phyloP scores from a whole-genome alignment of 75 land plant genomes.

The Isoetes taiwanensis region DNA sequence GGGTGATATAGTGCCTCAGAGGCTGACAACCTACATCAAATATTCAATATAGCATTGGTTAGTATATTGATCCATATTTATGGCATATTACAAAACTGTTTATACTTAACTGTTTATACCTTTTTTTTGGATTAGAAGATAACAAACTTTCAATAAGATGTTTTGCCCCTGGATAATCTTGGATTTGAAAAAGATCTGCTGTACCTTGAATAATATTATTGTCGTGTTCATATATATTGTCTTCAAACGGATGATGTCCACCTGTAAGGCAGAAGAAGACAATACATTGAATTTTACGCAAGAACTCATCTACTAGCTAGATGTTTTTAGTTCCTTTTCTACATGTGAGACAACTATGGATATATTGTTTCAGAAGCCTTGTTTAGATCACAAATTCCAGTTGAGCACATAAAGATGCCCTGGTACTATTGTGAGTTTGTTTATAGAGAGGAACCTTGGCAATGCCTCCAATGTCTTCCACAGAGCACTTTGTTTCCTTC shows the following conservation, averaged over 20 bases:
- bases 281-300: no score
- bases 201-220: conserved; percentile 50
- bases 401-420: no score
- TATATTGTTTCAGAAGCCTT: no score
- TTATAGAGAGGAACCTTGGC: conserved; percentile 50
- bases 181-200: conserved; percentile 56
- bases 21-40: conserved; percentile 50
- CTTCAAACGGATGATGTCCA: conserved; percentile 90
- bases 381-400: no score
- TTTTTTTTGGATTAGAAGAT: conserved; percentile 38
- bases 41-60: not conserved
- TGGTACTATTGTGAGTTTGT: no score
- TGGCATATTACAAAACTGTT: not conserved
- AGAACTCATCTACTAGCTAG: no score
- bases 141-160: conserved; percentile 55
- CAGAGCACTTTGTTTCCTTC: conserved; percentile 45
- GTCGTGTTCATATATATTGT: conserved; percentile 54
- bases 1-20: conserved; percentile 55
- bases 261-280: conserved; percentile 85
- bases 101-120: no score
- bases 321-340: no score
- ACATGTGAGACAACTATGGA: no score
- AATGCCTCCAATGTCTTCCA: conserved; percentile 67
- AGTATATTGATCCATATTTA: not conserved
- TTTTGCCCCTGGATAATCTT: conserved; percentile 69